Base-by-base conservation (phyloP, 305 asterid species). In the Fraxinus platypoda region DNA sequence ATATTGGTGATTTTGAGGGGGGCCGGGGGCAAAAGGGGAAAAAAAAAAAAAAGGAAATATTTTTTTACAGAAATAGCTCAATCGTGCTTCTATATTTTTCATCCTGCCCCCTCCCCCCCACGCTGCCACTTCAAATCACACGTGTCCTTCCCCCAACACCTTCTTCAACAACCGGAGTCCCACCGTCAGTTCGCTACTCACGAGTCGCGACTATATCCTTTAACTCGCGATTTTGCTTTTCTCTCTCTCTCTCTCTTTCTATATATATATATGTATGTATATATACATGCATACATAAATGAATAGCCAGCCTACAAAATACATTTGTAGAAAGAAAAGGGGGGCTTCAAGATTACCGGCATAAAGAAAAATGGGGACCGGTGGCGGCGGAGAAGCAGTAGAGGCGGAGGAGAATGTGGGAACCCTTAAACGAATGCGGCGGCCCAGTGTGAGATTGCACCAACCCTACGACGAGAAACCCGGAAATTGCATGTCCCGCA, bases 381-480 rank as follows among this genome's bases (percentile, higher is more conserved):
- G 75, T 66, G 87, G 75, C 33, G 79, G 83, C 15, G 89, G 26
- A 6, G 82, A 77, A 75, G 81, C 9, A 7, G 82, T 74, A 23
- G 70, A 73, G 1, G 86, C 82, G 80, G 86, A 76, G 66, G 86
- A 33, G 83, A 75, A 76, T 34, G 75, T 59, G 31, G 81, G 82
- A 79, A 41, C 86, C 68, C 37, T 85, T n/a, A 93, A 92, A 86
- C 89, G 97, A 81, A 86, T 79, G 85, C 91, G 96, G 82, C 89
- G 96, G 46, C 96, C 97, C 7, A 90, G 91, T 81, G 94, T 92
- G 6, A 86, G 95, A 54, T 57, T 93, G 57, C 84, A 86, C 81
- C 87, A 87, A 80, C 91, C 88, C 49, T 86, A 87, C 17, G 83
- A 84, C 81, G 88, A 83, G 41, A 71, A 77, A 80, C 82, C 88